Base-by-base conservation (phyloP, 2,329 filamentous ascomycete species). In the Aspergillus bombycis region DNA sequence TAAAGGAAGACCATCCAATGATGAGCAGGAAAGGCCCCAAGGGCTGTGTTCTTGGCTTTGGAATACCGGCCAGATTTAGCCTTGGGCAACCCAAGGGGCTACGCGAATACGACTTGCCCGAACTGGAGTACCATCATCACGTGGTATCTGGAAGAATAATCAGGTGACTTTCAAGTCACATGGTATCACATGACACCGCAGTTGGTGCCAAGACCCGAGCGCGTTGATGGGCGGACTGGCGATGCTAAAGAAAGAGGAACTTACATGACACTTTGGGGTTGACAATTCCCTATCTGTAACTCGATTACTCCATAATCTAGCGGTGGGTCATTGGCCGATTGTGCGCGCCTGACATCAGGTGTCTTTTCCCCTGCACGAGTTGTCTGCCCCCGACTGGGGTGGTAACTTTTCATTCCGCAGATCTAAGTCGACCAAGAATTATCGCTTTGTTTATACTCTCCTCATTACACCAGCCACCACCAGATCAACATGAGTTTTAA, bases 401-500 rank as follows among this genome's bases (percentile, higher is more conserved):
- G 34, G 34, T 48, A 8, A 52, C 57, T 48, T 59, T 59, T 36
- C 9, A 19, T 50, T 53, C 23, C 21, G 45, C 32, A 50, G 57
- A 53, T 59, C 46, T 30, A 16, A 43, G 28, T 46, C 46, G 32
- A 38, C 52, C 34, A 43, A 53, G 60, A 58, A 36, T 61, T 19
- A 61, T 48, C 50, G 14, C 38, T 53, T 61, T 67, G 48, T 62
- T 65, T 60, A 62, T 60, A 58, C 36, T 43, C 21, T 36, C 43
- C 30, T 45, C 32, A 36, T 64, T 28, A 50, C 59, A 50, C 57
- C 53, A 48, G 21, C 54, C 55, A 28, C 28, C 30, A 19, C 23
- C 26, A 16, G 45, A 55, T n/a, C 67, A 70, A 70, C 19, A 76
- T 80, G 78, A 67, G 72, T 9, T 80, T 79, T 68, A 65, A 73